Base-by-base conservation (phyloP, 768 basidiomycete species). In the Suillus decipiens region DNA sequence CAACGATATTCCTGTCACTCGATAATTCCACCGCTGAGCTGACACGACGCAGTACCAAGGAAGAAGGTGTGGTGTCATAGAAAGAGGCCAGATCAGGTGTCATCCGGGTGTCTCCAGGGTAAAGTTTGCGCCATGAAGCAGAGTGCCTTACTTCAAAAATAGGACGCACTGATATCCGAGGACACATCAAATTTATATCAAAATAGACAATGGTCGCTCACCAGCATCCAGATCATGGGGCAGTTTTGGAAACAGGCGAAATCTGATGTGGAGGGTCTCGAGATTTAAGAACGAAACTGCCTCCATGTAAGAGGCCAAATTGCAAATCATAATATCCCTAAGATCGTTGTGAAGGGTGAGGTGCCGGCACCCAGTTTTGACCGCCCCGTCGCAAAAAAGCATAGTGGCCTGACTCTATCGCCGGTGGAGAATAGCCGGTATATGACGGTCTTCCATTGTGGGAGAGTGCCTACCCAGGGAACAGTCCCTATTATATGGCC, bases 251-350 rank as follows among this genome's bases (percentile, higher is more conserved):
- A 8, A 15, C 1, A 22, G 11, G 1, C 28, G 12, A 14, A 1
- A 2, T 22, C 2, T 12, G 33, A 34, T 15, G 41, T 31, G 45
- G 22, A 19, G 24, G 36, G 36, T 37, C 14, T 42, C 54, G 39
- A 82, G 66, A 45, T 80, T 73, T 3, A 75, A 63, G 65, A 81
- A 78, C 9, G 82, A 80, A 7, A 79, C 75, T 3, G 75, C 64
- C 11, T 76, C 69, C 10, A 84, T 69, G 5, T 80, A 80, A 3
- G 70, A 66, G 1, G 71, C 74, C 63, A 84, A 82, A 64, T 83
- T 73, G 64, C 82, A 84, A 11, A 82, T 69, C 77, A 82, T 81
- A 17, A 82, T 70, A 67, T 84, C 83, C 62, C 81, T 83, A 53
- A 22, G 15, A 61, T 9, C 1, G 22, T 36, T 22, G 9, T 62